A percentile compares a stretch with the other conserved stretches of the same genome.
phyloP scores from a whole-genome alignment of 441 rosid genomes.

The Populus trichocarpa region DNA sequence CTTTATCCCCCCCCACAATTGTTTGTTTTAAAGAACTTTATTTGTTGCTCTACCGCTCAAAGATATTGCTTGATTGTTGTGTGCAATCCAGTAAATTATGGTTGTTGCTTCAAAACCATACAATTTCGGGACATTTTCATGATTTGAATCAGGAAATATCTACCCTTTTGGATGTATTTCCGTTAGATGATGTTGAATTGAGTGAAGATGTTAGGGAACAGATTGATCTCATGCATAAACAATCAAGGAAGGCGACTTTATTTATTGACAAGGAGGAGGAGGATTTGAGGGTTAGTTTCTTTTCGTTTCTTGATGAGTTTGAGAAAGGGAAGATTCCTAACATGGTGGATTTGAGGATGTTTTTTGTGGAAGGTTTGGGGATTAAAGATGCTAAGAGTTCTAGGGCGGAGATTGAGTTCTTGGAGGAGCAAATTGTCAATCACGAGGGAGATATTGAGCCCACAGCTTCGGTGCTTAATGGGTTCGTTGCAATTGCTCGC shows the following conservation, averaged over 20 bases:
- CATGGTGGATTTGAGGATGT: constrained; percentile 33
- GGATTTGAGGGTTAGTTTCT: constrained; percentile 45
- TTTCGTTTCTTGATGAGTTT: constrained; percentile 55
- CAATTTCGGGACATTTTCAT: constrained; percentile 86
- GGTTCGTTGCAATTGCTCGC: constrained; percentile 69
- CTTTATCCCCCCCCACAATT: constrained; percentile 40
- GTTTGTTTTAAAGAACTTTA: constrained; percentile 83
- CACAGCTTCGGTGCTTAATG: constrained; percentile 68
- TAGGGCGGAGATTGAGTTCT: constrained; percentile 66
- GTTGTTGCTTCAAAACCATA: constrained; percentile 75
- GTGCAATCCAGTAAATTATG: constrained; percentile 79
- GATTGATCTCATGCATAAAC: constrained; percentile 56
- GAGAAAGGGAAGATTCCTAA: constrained; percentile 59
- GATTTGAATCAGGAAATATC: constrained; percentile 79
- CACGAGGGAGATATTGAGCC: constrained; percentile 85
- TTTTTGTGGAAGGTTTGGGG: constrained; percentile 56
- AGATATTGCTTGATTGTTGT: constrained; percentile 75
- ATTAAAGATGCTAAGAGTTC: constrained; percentile 56
- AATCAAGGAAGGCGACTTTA: constrained; percentile 51
- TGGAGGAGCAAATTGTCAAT: constrained; percentile 86
- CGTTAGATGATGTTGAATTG: constrained; percentile 44
- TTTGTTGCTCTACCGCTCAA: constrained; percentile 71
- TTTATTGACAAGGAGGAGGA: constrained; percentile 70
- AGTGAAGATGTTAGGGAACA: constrained; percentile 83
- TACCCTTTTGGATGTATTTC: constrained; percentile 87